A percentile compares a stretch with the other conserved stretches of the same genome.
These are phyloP conservation scores for Scleroderma bovista DNA, from an alignment of 768 basidiomycete genomes.

Conservation along the genomic window DNA sequence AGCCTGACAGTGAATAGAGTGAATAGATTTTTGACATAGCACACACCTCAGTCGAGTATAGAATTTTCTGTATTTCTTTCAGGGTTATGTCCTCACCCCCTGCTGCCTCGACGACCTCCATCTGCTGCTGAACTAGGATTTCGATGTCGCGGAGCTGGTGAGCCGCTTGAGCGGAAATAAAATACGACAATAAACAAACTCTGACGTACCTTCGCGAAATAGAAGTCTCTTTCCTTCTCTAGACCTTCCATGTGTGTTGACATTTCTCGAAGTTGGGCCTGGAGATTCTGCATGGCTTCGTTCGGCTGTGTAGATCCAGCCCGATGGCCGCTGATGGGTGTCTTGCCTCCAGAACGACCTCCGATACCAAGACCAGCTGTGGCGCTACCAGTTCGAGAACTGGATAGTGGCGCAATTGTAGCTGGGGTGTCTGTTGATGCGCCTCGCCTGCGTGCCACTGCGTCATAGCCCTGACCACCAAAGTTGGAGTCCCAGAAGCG, in stretches of 20 bases:
- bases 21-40: neutral
- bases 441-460: conserved; percentile 76
- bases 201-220: conserved; percentile 84
- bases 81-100: conserved; percentile 58
- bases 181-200: conserved; percentile 1
- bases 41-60: conserved; percentile 91
- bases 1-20: conserved; percentile 8
- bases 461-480: conserved; percentile 82
- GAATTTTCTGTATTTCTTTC: conserved; percentile 80
- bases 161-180: conserved; percentile 1
- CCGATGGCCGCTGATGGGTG: conserved; percentile 66
- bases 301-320: conserved; percentile 60
- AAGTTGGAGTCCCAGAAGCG: conserved; percentile 94
- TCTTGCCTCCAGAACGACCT: conserved; percentile 59
- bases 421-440: conserved; percentile 71
- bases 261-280: conserved; percentile 78
- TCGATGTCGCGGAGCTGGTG: conserved; percentile 92
- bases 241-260: conserved; percentile 78
- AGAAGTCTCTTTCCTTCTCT: conserved; percentile 98
- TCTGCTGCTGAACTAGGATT: conserved; percentile 80
- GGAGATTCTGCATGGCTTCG: conserved; percentile 63
- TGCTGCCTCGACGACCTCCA: conserved; percentile 54
- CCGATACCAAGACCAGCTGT: conserved; percentile 28
- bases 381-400: conserved; percentile 33
- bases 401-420: conserved; percentile 63